Evolutionary conservation across 2,329 filamentous ascomycete species (phyloP).

Genomic region (Trichoderma brevicompactum): DNA sequence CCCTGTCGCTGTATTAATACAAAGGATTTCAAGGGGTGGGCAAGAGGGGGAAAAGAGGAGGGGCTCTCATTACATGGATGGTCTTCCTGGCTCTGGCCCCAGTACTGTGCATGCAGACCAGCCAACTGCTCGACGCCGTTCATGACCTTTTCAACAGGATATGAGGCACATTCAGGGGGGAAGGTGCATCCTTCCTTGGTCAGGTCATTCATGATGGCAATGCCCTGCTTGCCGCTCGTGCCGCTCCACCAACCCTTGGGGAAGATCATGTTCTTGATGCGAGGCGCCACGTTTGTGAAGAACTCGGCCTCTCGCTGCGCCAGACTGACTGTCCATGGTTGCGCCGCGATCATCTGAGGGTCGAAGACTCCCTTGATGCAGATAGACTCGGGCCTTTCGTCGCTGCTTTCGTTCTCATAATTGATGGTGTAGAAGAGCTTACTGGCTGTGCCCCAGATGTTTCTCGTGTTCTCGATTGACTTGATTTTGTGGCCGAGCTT

Average conservation of each 20-base stretch:
- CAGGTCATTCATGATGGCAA: constrained; percentile 16
- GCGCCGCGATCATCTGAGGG: constrained; percentile 20
- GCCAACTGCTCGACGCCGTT: constrained; percentile 20
- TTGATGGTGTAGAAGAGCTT: constrained; percentile 16
- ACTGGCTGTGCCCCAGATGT: constrained; percentile 17
- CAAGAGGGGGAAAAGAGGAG: not conserved
- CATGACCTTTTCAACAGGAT: constrained; percentile 12
- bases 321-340: constrained; percentile 18
- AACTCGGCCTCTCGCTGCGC: constrained; percentile 17
- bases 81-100: constrained; percentile 18
- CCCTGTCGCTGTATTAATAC: not conserved
- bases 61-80: constrained; percentile 20
- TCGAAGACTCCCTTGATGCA: constrained; percentile 23
- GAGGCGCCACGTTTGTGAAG: constrained; percentile 14
- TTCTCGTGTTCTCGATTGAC: constrained; percentile 4
- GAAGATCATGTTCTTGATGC: constrained; percentile 11
- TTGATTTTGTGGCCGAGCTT: constrained; percentile 19
- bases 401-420: not conserved
- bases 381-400: not conserved
- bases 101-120: constrained; percentile 19
- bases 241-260: constrained; percentile 19
- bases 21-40: not conserved
- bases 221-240: constrained; percentile 14
- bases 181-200: constrained; percentile 6
- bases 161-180: constrained; percentile 7